Conservation (phyloP, 495 filamentous ascomycete genomes). For the Aspergillus biplanus region DNA sequence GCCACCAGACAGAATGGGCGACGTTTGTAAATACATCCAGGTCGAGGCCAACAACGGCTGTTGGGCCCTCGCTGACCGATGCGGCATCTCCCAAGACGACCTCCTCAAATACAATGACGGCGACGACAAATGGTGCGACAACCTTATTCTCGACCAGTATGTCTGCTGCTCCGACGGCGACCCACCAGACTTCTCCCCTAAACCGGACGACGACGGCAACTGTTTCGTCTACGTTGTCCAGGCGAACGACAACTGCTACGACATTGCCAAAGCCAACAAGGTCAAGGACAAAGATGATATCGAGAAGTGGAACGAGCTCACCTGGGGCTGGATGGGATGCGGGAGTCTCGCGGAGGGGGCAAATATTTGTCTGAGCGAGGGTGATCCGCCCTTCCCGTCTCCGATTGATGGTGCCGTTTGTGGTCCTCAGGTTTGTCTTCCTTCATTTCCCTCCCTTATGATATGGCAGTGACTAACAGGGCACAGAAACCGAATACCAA, state of each 20-base stretch:
- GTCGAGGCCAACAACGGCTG: background rate
- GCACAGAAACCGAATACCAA: background rate
- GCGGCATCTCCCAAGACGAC: background rate
- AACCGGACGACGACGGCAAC: constrained; percentile 3
- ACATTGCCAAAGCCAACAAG: background rate
- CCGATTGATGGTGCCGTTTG: background rate
- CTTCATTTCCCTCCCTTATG: too few species aligned
- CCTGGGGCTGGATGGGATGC: constrained; percentile 29
- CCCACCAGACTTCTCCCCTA: constrained; percentile 5
- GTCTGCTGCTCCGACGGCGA: constrained; percentile 10
- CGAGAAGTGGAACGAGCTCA: constrained; percentile 43
- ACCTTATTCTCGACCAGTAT: background rate
- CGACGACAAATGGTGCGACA: background rate
- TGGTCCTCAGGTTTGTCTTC: constrained; percentile 7
- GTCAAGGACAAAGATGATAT: constrained; percentile 27
- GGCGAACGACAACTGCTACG: background rate
- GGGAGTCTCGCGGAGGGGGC: constrained; percentile 1
- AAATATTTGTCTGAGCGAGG: constrained; percentile 3
- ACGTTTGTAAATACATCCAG: background rate
- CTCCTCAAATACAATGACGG: background rate
- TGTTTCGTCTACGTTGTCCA: constrained; percentile 2
- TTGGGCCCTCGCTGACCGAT: background rate
- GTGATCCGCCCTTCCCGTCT: constrained; percentile 1
- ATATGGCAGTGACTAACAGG: too few species aligned
- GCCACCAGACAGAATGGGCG: background rate